These are phyloP conservation scores for Xenoacremonium recifei DNA, from an alignment of 2,329 filamentous ascomycete genomes.

Conservation along the genomic window DNA sequence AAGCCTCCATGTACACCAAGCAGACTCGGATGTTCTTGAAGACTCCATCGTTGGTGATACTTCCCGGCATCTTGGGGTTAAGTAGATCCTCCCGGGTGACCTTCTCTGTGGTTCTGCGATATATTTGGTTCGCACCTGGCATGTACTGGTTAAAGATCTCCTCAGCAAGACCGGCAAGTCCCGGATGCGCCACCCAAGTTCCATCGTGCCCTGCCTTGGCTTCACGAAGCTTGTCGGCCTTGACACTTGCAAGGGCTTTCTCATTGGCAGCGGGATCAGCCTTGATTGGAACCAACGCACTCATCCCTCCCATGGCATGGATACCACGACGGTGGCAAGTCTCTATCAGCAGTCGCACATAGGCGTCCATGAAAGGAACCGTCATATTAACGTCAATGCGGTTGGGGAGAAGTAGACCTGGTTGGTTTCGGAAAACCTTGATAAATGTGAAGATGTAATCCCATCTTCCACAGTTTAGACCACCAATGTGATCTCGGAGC, in stretches of 20 bases:
- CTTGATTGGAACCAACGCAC: conserved; percentile 98
- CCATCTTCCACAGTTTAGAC: conserved; percentile 98
- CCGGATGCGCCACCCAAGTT: conserved; percentile 97
- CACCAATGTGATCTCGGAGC: conserved; percentile 91
- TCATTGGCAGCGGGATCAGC: conserved; percentile 88
- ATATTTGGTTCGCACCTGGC: conserved; percentile 94
- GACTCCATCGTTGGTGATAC: conserved; percentile 91
- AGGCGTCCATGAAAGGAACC: conserved; percentile 95
- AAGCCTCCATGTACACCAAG: conserved; percentile 97
- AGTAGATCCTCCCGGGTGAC: conserved; percentile 87
- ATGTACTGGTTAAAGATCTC: conserved; percentile 98
- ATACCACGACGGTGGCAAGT: conserved; percentile 95
- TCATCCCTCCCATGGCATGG: conserved; percentile 99
- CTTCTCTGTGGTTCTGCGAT: conserved; percentile 84
- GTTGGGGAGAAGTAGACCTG: conserved; percentile 90
- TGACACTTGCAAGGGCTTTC: conserved; percentile 87
- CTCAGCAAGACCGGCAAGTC: conserved; percentile 80
- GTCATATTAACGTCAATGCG: conserved; percentile 94
- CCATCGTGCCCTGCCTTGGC: conserved; percentile 92
- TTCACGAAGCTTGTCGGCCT: conserved; percentile 94
- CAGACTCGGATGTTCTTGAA: conserved; percentile 97
- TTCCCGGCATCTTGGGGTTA: conserved; percentile 96
- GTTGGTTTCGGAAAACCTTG: conserved; percentile 97
- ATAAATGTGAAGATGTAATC: conserved; percentile 99
- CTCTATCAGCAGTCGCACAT: conserved; percentile 94